Evolutionary conservation across 2,329 filamentous ascomycete genomes (phyloP).

Genomic region (Claviceps spartinae): DNA sequence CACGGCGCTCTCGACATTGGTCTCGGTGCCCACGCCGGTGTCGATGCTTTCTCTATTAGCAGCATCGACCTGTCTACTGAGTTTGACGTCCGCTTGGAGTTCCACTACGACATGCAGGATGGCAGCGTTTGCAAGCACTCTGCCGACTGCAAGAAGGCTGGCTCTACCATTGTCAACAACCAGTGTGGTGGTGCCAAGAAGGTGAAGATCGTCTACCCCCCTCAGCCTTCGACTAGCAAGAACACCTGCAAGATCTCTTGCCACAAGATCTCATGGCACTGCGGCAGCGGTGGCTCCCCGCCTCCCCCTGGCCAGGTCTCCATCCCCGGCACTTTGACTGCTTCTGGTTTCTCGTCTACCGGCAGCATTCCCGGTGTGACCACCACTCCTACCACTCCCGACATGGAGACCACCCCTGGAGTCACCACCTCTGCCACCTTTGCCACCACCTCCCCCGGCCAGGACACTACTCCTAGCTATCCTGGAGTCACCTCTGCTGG

Average conservation of each 20-base stretch:
- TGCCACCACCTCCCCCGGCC: slow-evolving; percentile 2
- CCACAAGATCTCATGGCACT: slow-evolving; percentile 46
- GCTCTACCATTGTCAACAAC: slow-evolving; percentile 61
- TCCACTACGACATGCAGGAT: slow-evolving; percentile 78
- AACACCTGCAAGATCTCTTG: slow-evolving; percentile 47
- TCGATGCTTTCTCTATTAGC: slow-evolving; percentile 53
- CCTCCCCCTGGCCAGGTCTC: slow-evolving; percentile 2
- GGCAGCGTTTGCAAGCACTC: slow-evolving; percentile 72
- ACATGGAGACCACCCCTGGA: no score
- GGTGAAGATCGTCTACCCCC: slow-evolving; percentile 56
- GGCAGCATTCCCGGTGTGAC: not conserved
- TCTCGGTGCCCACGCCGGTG: slow-evolving; percentile 26
- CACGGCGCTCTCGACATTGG: slow-evolving; percentile 45
- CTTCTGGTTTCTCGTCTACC: not conserved
- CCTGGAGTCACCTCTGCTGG: slow-evolving; percentile 5
- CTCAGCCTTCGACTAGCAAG: slow-evolving; percentile 39
- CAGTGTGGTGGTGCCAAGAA: slow-evolving; percentile 86
- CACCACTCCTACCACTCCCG: not conserved
- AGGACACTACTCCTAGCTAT: slow-evolving; percentile 8
- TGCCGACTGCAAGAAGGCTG: slow-evolving; percentile 49
- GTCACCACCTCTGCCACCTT: not conserved
- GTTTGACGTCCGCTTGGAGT: slow-evolving; percentile 66
- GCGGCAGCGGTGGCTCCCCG: slow-evolving; percentile 22
- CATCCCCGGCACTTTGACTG: not conserved
- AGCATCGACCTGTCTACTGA: slow-evolving; percentile 61